Evolutionary conservation across 208 protist genomes (phyloP).

Genomic region (Wallacemonas sp.): DNA sequence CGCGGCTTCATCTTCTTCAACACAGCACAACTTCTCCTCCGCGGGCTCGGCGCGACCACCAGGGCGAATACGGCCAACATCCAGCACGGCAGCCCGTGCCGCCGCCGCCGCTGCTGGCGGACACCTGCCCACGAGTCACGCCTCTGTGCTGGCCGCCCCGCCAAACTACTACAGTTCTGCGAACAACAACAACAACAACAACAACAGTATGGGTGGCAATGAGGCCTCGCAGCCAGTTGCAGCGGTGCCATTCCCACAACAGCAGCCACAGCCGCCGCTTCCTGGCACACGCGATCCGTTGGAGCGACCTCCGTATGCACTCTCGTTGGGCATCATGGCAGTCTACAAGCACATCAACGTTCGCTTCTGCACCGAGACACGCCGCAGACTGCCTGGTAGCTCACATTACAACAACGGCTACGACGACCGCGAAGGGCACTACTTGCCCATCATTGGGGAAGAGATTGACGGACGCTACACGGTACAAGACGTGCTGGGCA

Average conservation of each 20-base stretch:
- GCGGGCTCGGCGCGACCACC: background rate
- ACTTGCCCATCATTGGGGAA: slow-evolving; percentile 70
- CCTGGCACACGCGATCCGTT: slow-evolving; percentile 13
- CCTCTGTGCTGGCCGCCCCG: no score
- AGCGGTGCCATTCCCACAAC: no score
- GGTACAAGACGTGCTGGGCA: slow-evolving; percentile 81
- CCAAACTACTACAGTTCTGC: no score
- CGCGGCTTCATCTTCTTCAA: no score
- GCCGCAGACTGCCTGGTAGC: slow-evolving; percentile 27
- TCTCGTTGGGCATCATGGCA: slow-evolving; percentile 41
- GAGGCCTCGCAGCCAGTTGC: no score
- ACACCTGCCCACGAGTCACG: background rate
- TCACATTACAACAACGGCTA: slow-evolving; percentile 45
- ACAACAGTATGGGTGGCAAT: no score
- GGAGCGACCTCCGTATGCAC: slow-evolving; percentile 44
- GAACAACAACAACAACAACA: no score
- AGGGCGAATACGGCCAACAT: slow-evolving; percentile 2
- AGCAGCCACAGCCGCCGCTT: slow-evolving; percentile 5
- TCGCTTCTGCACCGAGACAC: slow-evolving; percentile 56
- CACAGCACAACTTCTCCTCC: background rate
- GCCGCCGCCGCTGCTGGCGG: background rate
- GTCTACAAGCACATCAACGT: slow-evolving; percentile 82
- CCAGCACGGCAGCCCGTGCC: background rate
- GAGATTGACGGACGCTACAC: slow-evolving; percentile 77
- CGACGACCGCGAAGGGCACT: slow-evolving; percentile 84